phyloP scores from a whole-genome alignment of 2,329 filamentous ascomycete species.

The Cordyceps fumosorosea region DNA sequence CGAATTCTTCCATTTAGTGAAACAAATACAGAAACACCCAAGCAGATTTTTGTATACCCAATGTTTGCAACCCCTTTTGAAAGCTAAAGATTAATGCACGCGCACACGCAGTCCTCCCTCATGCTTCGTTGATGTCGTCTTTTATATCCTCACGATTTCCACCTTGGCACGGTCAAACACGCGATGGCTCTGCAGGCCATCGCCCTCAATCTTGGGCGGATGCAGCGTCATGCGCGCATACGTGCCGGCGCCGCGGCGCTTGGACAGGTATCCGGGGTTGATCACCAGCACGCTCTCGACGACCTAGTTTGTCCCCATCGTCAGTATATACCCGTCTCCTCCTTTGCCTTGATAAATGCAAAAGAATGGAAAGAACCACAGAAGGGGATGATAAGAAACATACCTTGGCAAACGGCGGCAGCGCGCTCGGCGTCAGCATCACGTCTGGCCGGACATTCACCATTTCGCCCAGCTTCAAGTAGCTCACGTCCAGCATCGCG shows the following conservation, averaged over 20 bases:
- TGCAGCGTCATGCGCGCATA: constrained; percentile 75
- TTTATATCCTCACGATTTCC: constrained; percentile 73
- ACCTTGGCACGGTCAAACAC: constrained; percentile 79
- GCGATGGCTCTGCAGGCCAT: constrained; percentile 62
- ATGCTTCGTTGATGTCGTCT: no score
- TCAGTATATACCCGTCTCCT: not conserved
- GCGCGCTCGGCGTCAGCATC: constrained; percentile 70
- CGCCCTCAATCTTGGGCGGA: constrained; percentile 54
- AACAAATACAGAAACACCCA: not conserved
- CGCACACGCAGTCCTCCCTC: not conserved
- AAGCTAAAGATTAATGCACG: not conserved
- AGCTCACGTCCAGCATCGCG: constrained; percentile 73
- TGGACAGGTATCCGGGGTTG: constrained; percentile 84
- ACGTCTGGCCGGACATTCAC: constrained; percentile 80
- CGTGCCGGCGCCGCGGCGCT: constrained; percentile 76
- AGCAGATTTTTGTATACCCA: not conserved
- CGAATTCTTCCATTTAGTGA: not conserved
- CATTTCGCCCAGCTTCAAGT: constrained; percentile 87
- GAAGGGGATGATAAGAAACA: no score
- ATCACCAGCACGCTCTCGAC: constrained; percentile 84
- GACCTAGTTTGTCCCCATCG: constrained; percentile 48
- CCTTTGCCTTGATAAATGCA: not conserved
- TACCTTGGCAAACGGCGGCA: constrained; percentile 87
- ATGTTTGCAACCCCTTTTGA: not conserved
- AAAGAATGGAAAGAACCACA: not conserved